A percentile compares a stretch with the other conserved stretches of the same genome.
Evolutionary conservation across 2,329 filamentous ascomycete genomes (phyloP).

Genomic region (Calonectria leucothoes): DNA sequence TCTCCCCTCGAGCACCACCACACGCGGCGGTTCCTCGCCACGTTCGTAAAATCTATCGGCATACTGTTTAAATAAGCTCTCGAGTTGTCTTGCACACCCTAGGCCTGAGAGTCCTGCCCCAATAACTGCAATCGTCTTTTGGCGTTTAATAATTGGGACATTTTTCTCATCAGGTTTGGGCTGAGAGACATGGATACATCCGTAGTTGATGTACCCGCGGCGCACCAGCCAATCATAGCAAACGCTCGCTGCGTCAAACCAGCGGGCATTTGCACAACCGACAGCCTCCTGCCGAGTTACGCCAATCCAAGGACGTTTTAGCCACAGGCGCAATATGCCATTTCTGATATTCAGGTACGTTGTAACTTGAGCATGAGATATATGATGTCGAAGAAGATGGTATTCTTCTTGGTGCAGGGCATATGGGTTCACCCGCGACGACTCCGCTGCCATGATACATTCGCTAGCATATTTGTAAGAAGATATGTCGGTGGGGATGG

Average conservation of each 20-base stretch:
- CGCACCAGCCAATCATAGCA: conserved; percentile 94
- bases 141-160: conserved; percentile 54
- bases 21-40: conserved; percentile 76
- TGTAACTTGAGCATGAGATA: conserved; percentile 90
- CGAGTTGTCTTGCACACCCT: conserved; percentile 90
- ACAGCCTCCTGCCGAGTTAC: conserved; percentile 88
- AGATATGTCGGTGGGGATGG: conserved; percentile 81
- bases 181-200: conserved; percentile 77
- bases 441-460: conserved; percentile 89
- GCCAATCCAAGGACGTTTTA: conserved; percentile 83
- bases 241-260: conserved; percentile 88
- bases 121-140: conserved; percentile 85
- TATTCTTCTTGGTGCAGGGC: conserved; percentile 89
- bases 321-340: conserved; percentile 91
- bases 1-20: conserved; percentile 88
- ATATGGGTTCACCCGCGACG: conserved; percentile 90
- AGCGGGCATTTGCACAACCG: conserved; percentile 88
- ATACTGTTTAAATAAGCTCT: conserved; percentile 87
- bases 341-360: conserved; percentile 97
- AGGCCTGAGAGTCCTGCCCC: conserved; percentile 96
- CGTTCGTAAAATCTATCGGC: conserved; percentile 72
- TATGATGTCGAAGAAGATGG: conserved; percentile 79
- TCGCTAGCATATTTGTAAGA: conserved; percentile 87
- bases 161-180: conserved; percentile 57
- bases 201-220: conserved; percentile 95